Base-by-base conservation (phyloP, 805 yeast genomes). In the Candida boidinii region DNA sequence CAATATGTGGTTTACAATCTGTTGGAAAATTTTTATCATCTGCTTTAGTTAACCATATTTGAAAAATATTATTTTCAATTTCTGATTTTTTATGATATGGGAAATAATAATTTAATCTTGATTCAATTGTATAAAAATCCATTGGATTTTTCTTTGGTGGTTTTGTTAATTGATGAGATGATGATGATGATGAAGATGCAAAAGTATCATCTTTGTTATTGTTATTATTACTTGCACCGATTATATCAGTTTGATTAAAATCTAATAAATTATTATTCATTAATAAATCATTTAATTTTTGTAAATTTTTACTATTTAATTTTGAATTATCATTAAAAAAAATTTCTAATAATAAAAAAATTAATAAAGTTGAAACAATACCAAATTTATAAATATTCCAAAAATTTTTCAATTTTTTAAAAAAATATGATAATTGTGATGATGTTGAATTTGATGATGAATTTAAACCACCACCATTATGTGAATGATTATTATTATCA, bases 41-140 rank as follows among this genome's bases (percentile, higher is more conserved):
- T 34, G 34, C 27, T 24, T 28, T 40, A n/a, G 38, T 41, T 7
- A 30, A 35, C 59, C 59, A 54, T 7, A 55, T 25, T 36, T 55
- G 60, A 39, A 41, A 52, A 26, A 55, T 53, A 31, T 51, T 47
- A 28, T 41, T 42, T 39, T 55, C 60, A 28, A 53, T 43, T 5
- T 41, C 46, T 22, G 45, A 54, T 4, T 31, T 31, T 9, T 36
- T 24, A 14, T 45, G 45, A 38, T 45, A 55, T 2, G 59, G 58
- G 46, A 53, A 55, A 32, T 51, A 37, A 27, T 42, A 48, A 2
- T 43, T 36, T 16, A 55, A 34, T 35, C 60, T 43, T 9, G 51
- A 36, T 35, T 54, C 56, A 22, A 49, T 55, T 1, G 56, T 41
- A 24, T 43, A 44, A 46, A 53, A 39, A 29, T 46, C 50, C 30